Evolutionary conservation across 148 eudicot genomes (phyloP), one percentile per base, ranked within the genome.

Genomic region (Camellia granthamiana): DNA sequence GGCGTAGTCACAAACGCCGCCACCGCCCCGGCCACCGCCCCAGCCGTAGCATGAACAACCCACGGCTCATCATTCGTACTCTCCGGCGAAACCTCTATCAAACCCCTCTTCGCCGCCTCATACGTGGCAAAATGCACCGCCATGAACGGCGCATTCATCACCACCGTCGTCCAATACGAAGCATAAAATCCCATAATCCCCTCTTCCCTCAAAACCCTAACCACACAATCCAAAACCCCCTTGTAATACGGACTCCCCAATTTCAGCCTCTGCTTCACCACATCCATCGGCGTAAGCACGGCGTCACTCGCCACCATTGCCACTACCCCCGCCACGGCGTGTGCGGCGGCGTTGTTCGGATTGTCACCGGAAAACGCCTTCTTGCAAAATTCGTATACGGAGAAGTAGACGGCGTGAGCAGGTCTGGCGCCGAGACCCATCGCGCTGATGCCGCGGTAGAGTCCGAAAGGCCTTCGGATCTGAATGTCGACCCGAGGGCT

Each of bases 391-490:
- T 95, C 98, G 56, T 95, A 95, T 2, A 90, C 90, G 0, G 97
- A 90, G 84, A 93, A 95, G 67, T 95, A 93, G 3, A 90, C 97
- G 5, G 98, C 97, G 83, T 95, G 98, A 11, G 98, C 98, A 3
- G 98, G 97, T 4, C 98, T 96, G 3, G 98, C 98, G 3, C 98
- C 98, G 5, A 95, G 93, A 4, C 89, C 98, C 98, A 94, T 94
- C 6, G 96, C 96, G 42, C 86, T 90, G 18, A 94, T 90, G 0
- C 96, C 96, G 0, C 91, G 91, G 90, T 92, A 94, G 43, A 94
- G 75, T 0, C 98, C 98, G 14, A 73, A 0, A 85, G 68, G 1
- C 98, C 98, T 0, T 94, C 96, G 43, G 91, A 55, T 43, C 82
- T 84, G 0, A 94, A 42, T n/a, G 92, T 90, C 5, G 93, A 87